phyloP scores from a whole-genome alignment of 768 basidiomycete species.

The Cystobasidium onofrii region DNA sequence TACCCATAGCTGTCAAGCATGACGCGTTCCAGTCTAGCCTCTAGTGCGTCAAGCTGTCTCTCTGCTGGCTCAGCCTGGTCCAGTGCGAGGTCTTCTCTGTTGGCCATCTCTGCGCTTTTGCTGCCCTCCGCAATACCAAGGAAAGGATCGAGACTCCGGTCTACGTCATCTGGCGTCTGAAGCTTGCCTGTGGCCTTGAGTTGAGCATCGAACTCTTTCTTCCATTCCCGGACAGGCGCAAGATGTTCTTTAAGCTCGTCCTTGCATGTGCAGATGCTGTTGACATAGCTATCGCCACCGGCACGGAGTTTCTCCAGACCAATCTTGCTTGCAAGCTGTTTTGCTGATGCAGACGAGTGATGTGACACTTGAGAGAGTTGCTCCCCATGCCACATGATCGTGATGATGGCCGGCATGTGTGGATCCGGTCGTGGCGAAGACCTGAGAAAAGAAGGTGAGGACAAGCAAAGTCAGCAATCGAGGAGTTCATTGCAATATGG shows the following conservation, averaged over 20 bases:
- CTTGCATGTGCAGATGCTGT: constrained; percentile 4
- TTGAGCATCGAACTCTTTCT: constrained; percentile 15
- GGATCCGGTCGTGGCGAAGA: constrained; percentile 10
- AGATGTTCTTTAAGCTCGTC: constrained; percentile 17
- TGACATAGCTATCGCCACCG: neutral
- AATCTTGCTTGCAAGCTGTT: constrained; percentile 22
- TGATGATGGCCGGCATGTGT: constrained; percentile 9
- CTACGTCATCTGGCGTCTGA: neutral
- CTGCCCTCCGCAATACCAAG: neutral
- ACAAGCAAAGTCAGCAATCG: neutral
- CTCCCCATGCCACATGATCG: constrained; percentile 7
- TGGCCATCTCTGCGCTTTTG: neutral
- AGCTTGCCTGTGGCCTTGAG: neutral
- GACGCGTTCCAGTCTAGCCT: constrained; percentile 10
- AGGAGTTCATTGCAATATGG: too few species aligned
- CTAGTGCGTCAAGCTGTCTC: neutral
- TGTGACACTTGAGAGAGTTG: constrained; percentile 5
- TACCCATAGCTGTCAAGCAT: constrained; percentile 24
- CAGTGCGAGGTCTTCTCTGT: neutral
- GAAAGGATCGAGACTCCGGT: neutral
- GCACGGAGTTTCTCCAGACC: constrained; percentile 1
- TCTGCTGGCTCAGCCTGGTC: neutral
- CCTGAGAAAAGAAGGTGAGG: neutral
- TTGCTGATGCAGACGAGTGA: constrained; percentile 26
- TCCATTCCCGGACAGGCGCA: neutral